Evolutionary conservation across 208 protist species (phyloP).

Genomic region (Zelonia costaricensis): DNA sequence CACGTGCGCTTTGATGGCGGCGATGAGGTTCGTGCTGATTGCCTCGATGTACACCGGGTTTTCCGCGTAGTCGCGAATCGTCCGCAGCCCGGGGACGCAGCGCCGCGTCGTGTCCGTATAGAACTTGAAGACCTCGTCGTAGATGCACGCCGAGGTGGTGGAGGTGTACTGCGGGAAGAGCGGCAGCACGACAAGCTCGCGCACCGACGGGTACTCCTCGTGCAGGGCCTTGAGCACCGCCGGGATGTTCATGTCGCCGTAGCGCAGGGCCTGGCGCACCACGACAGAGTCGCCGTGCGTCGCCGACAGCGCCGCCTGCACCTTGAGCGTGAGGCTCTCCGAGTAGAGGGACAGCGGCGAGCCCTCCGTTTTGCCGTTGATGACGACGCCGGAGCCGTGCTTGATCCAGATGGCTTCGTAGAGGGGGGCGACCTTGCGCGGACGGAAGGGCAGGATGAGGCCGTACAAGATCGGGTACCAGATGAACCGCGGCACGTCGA

Average conservation of each 20-base stretch:
- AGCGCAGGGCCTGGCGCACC: conserved; percentile 34
- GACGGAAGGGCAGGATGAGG: conserved; percentile 54
- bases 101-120: conserved; percentile 16
- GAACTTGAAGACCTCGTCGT: conserved; percentile 46
- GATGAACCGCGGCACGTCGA: conserved; percentile 40
- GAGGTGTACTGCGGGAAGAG: conserved; percentile 70
- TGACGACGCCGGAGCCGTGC: conserved; percentile 2
- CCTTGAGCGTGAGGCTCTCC: conserved; percentile 6
- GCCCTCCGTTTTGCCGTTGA: conserved; percentile 18
- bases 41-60: conserved; percentile 42
- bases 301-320: background rate
- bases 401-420: conserved; percentile 44
- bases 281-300: conserved; percentile 7
- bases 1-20: conserved; percentile 15
- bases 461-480: conserved; percentile 52
- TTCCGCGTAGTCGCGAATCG: conserved; percentile 45
- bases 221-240: conserved; percentile 10
- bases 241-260: conserved; percentile 28
- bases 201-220: conserved; percentile 11
- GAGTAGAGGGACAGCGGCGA: conserved; percentile 13
- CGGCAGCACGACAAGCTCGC: conserved; percentile 42
- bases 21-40: conserved; percentile 18
- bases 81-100: conserved; percentile 36
- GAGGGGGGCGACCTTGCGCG: conserved; percentile 15
- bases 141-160: conserved; percentile 36